Conservation (phyloP, 2,329 filamentous ascomycete genomes). For the Fonsecaea pugnacius region DNA sequence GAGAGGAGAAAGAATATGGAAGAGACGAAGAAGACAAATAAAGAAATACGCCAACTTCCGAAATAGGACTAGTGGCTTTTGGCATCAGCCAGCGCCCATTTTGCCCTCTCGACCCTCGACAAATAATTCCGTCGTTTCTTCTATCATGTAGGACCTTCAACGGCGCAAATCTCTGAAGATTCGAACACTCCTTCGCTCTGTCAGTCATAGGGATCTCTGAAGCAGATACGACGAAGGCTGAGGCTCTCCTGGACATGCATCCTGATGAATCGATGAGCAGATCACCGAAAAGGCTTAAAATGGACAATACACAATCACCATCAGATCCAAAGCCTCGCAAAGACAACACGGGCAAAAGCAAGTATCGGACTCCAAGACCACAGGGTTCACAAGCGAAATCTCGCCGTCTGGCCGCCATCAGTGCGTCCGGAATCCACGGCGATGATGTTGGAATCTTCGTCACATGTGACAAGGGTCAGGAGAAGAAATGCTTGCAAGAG, state of each 20-base stretch:
- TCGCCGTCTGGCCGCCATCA: constrained; percentile 20
- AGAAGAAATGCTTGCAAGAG: constrained; percentile 63
- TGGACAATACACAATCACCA: constrained; percentile 8
- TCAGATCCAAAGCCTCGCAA: not conserved
- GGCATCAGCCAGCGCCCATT: not conserved
- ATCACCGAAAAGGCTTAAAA: constrained; percentile 23
- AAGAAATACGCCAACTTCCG: not conserved
- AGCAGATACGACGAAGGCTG: not conserved
- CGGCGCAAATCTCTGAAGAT: not conserved
- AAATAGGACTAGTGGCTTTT: not conserved
- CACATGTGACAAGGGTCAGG: constrained; percentile 65
- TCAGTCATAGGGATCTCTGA: not conserved
- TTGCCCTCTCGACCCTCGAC: not conserved
- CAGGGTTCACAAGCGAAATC: constrained; percentile 1
- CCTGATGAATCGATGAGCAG: constrained; percentile 2
- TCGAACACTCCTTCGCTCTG: not conserved
- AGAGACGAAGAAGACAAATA: not conserved
- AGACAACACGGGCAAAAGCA: constrained; percentile 4
- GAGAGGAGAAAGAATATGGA: not conserved
- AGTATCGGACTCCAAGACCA: constrained; percentile 13
- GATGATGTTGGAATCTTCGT: constrained; percentile 67
- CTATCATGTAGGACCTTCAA: not conserved
- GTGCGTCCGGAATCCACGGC: constrained; percentile 44
- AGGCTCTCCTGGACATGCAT: not conserved
- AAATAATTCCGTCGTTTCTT: not conserved